Percentiles rank a stretch among this genome's conserved stretches.
phyloP scores from a whole-genome alignment of 164 flowering plant species.

The Warburgia ugandensis region DNA sequence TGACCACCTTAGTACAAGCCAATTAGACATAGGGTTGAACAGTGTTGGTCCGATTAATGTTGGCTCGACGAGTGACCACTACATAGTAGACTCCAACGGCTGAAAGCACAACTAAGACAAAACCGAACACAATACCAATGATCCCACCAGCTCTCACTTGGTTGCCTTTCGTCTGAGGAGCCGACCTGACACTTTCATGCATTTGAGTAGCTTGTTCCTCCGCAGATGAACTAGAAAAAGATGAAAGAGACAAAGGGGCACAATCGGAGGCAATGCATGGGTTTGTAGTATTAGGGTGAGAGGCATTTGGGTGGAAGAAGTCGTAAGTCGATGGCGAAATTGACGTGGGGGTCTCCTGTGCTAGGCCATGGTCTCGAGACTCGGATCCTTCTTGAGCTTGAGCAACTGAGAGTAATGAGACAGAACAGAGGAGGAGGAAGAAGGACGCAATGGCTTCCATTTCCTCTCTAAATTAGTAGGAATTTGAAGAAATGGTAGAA shows the following conservation, averaged over 20 bases:
- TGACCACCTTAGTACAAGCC: no score
- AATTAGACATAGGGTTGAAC: conserved; percentile 15
- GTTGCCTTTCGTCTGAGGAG: neutral
- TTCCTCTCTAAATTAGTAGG: conserved; percentile 8
- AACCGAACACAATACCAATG: conserved; percentile 47
- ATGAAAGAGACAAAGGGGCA: conserved; percentile 28
- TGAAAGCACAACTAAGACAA: conserved; percentile 26
- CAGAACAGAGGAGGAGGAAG: conserved; percentile 20
- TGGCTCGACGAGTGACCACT: conserved; percentile 28
- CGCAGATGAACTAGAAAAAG: conserved; percentile 32
- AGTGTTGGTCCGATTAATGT: conserved; percentile 25
- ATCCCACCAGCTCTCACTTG: conserved; percentile 40
- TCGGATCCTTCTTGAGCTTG: conserved; percentile 23
- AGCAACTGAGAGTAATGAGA: conserved; percentile 23
- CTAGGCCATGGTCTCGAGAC: conserved; percentile 57
- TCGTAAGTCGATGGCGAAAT: conserved; percentile 63
- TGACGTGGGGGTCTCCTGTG: conserved; percentile 43
- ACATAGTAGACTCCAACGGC: conserved; percentile 57
- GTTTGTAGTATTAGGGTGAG: conserved; percentile 13
- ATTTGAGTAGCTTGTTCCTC: conserved; percentile 24
- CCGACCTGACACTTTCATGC: neutral
- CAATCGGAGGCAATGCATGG: conserved; percentile 28
- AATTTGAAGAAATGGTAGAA: neutral
- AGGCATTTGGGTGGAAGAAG: conserved; percentile 61
- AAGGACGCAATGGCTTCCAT: conserved; percentile 15